Conservation (phyloP, 208 protist species). For the Trichomonas vaginalis region DNA sequence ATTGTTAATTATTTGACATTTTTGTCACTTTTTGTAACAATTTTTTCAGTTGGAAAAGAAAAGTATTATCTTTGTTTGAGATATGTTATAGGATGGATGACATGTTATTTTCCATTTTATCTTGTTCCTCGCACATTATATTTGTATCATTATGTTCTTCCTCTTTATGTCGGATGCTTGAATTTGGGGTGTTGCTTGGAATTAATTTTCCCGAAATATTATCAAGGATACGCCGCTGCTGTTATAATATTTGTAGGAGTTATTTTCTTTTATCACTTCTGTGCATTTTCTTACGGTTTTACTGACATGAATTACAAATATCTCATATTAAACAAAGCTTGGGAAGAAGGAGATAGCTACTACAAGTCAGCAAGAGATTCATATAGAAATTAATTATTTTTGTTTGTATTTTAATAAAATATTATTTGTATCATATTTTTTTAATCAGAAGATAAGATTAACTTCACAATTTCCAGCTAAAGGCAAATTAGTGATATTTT, state of each 20-base stretch:
- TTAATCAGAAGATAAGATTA: too few relatives aligned
- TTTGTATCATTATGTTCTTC: not conserved
- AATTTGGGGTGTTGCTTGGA: not conserved
- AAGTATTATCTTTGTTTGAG: not conserved
- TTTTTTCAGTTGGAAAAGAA: not conserved
- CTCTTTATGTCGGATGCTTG: not conserved
- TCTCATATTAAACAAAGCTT: not conserved
- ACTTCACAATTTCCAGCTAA: too few relatives aligned
- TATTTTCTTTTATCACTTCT: not conserved
- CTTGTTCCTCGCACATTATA: not conserved
- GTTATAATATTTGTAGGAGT: not conserved
- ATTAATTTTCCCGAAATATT: not conserved
- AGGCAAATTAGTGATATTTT: too few relatives aligned
- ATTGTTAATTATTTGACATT: not conserved
- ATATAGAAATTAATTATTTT: too few relatives aligned
- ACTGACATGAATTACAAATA: not conserved
- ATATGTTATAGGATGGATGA: not conserved
- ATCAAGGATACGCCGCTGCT: not conserved
- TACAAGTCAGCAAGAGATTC: too few relatives aligned
- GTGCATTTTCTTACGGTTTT: not conserved
- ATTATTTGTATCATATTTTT: too few relatives aligned
- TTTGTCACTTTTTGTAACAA: not conserved
- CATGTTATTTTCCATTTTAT: not conserved
- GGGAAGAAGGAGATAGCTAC: not conserved
- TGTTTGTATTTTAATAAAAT: too few relatives aligned